Evolutionary conservation across 108 stramenopile species (phyloP).

Genomic region (Cylindrotheca closterium): DNA sequence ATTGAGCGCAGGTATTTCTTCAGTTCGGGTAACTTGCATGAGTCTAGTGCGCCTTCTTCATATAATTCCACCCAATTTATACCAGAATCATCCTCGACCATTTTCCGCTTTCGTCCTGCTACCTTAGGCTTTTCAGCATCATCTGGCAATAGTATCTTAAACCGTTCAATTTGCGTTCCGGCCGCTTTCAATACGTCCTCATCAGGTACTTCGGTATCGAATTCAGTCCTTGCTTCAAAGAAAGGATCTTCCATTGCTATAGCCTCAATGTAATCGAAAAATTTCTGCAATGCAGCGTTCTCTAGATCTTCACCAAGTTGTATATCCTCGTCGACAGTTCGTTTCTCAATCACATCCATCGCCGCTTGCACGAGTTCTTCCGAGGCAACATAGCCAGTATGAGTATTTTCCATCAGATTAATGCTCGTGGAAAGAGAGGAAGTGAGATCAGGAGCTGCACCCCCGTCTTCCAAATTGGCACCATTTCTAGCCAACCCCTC

Average conservation of each 20-base stretch:
- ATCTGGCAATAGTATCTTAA: slow-evolving; percentile 46
- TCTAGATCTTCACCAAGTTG: slow-evolving; percentile 56
- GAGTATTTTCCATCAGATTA: neutral
- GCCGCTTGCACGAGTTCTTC: slow-evolving; percentile 52
- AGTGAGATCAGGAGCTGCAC: slow-evolving; percentile 2
- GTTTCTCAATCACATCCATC: slow-evolving; percentile 47
- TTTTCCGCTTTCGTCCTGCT: slow-evolving; percentile 39
- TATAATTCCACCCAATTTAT: slow-evolving; percentile 62
- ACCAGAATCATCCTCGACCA: slow-evolving; percentile 37
- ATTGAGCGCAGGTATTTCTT: slow-evolving; percentile 63
- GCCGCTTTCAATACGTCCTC: slow-evolving; percentile 37
- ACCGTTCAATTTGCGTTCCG: slow-evolving; percentile 48
- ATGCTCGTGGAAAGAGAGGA: too few relatives aligned
- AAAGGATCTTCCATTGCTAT: slow-evolving; percentile 49
- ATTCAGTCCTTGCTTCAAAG: slow-evolving; percentile 27
- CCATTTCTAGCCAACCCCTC: slow-evolving; percentile 18
- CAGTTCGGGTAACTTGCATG: slow-evolving; percentile 43
- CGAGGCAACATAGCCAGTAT: slow-evolving; percentile 25
- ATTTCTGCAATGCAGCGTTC: slow-evolving; percentile 64
- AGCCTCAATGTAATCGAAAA: slow-evolving; percentile 67
- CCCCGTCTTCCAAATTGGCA: neutral
- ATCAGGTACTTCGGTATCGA: slow-evolving; percentile 41
- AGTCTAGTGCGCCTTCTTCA: slow-evolving; percentile 30
- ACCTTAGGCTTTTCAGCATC: slow-evolving; percentile 34
- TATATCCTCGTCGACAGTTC: slow-evolving; percentile 16